Evolutionary conservation across 2,329 filamentous ascomycete genomes (phyloP).

Genomic region (Fusarium sp.): DNA sequence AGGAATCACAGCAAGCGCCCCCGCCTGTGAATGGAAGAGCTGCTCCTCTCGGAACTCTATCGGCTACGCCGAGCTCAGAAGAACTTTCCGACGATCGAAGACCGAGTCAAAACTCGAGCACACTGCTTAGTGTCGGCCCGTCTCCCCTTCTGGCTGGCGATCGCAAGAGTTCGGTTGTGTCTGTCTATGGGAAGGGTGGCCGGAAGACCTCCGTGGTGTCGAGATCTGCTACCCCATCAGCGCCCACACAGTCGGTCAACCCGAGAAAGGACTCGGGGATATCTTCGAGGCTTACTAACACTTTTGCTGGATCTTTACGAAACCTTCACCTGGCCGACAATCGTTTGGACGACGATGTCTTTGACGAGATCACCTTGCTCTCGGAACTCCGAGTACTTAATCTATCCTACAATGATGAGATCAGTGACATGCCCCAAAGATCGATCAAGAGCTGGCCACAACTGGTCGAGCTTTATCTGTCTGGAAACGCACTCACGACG

Average conservation of each 20-base stretch:
- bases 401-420: slow-evolving; percentile 86
- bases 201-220: slow-evolving; percentile 87
- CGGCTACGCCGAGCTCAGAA: slow-evolving; percentile 76
- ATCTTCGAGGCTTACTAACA: slow-evolving; percentile 80
- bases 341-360: slow-evolving; percentile 91
- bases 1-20: slow-evolving; percentile 52
- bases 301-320: slow-evolving; percentile 85
- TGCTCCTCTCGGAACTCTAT: slow-evolving; percentile 53
- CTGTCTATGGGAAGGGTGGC: slow-evolving; percentile 79
- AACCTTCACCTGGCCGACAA: slow-evolving; percentile 94
- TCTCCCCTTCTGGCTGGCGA: slow-evolving; percentile 71
- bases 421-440: slow-evolving; percentile 90
- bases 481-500: slow-evolving; percentile 91
- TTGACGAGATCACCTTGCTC: slow-evolving; percentile 86
- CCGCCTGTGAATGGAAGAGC: slow-evolving; percentile 54
- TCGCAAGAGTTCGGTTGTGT: slow-evolving; percentile 86
- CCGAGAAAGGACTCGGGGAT: slow-evolving; percentile 88
- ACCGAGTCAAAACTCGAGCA: slow-evolving; percentile 85
- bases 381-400: slow-evolving; percentile 89
- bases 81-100: slow-evolving; percentile 76
- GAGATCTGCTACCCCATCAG: slow-evolving; percentile 60
- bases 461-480: slow-evolving; percentile 90
- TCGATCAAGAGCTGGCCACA: slow-evolving; percentile 90
- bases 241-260: slow-evolving; percentile 61
- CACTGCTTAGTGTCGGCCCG: slow-evolving; percentile 76